These are phyloP conservation scores for Ceratocystis alfenasii DNA, from an alignment of 2,329 filamentous ascomycete genomes.

Conservation along the genomic window DNA sequence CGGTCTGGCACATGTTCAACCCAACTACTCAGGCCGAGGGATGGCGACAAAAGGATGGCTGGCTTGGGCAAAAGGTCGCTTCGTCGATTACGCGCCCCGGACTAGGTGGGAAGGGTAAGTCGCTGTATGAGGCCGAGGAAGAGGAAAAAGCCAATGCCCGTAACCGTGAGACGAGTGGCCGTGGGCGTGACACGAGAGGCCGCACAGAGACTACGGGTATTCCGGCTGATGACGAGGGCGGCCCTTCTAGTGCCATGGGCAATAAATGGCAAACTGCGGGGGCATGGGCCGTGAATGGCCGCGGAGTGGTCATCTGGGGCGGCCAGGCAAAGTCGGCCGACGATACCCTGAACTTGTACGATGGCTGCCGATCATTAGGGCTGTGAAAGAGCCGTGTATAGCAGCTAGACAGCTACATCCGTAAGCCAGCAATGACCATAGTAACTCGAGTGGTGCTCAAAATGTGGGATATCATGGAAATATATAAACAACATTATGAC, in stretches of 20 bases:
- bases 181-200: background rate
- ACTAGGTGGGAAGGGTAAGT: constrained; percentile 13
- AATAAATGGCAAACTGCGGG: constrained; percentile 47
- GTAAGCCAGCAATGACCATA: background rate
- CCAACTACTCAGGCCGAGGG: constrained; percentile 41
- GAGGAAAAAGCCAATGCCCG: background rate
- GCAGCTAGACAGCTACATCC: background rate
- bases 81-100: constrained; percentile 30
- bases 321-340: constrained; percentile 38
- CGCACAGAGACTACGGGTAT: constrained; percentile 24
- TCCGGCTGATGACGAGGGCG: constrained; percentile 26
- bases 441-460: background rate
- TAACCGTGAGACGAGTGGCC: background rate
- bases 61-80: constrained; percentile 42
- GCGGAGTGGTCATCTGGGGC: constrained; percentile 40
- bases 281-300: constrained; percentile 40
- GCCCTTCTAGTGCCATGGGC: constrained; percentile 37
- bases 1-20: constrained; percentile 42
- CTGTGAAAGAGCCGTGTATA: constrained; percentile 24
- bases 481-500: background rate
- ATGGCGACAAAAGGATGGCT: constrained; percentile 42
- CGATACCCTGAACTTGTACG: constrained; percentile 44
- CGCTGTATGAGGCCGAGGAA: constrained; percentile 12
- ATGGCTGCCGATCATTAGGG: constrained; percentile 31
- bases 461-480: background rate